These are phyloP conservation scores for Candida tetrigidarum DNA, from an alignment of 1,139 yeast species.

Conservation along the genomic window DNA sequence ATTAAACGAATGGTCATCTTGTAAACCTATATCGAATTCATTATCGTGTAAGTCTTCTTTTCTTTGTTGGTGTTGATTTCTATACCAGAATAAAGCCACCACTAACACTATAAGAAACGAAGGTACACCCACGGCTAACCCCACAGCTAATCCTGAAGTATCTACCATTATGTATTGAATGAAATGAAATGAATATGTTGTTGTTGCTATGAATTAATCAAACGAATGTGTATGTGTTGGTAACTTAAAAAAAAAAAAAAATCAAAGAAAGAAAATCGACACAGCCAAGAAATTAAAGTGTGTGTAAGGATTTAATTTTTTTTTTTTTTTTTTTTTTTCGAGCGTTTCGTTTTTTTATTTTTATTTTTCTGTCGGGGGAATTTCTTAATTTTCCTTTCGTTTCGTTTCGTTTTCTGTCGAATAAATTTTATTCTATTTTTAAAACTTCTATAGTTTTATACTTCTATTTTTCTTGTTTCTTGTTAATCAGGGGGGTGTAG, in stretches of 20 bases:
- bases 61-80: conserved; percentile 37
- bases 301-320: too few species aligned
- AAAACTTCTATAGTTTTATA: too few species aligned
- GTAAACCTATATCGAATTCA: conserved; percentile 41
- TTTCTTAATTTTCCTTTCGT: too few species aligned
- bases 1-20: conserved; percentile 42
- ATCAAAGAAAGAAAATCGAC: not conserved
- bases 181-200: not conserved
- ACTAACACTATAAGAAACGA: conserved; percentile 32
- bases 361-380: not conserved
- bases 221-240: not conserved
- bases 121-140: conserved; percentile 49
- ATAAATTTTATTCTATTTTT: too few species aligned
- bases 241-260: not conserved
- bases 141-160: conserved; percentile 37
- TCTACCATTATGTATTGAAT: conserved; percentile 21
- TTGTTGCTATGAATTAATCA: not conserved
- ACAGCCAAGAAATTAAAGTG: conserved; percentile 8
- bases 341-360: not conserved
- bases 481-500: too few species aligned
- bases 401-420: too few species aligned
- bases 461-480: too few species aligned
- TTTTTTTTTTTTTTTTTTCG: not conserved
- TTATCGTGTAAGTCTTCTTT: conserved; percentile 35
- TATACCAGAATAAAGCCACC: conserved; percentile 28